phyloP scores from a whole-genome alignment of 176 grass and related monocot species.

The Paspalum notatum region DNA sequence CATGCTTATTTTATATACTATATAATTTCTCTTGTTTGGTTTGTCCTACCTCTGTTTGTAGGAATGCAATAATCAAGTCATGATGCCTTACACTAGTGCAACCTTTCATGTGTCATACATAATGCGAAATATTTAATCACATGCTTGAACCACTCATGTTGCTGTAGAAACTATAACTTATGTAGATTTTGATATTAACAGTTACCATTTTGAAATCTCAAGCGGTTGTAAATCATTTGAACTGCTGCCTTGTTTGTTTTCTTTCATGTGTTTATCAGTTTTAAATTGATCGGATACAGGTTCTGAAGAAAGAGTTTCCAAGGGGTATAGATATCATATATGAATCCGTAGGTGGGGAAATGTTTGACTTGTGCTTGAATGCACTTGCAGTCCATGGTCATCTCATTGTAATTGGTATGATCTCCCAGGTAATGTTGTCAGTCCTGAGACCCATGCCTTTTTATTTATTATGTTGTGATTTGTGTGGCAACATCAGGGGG shows the following conservation, averaged over 20 bases:
- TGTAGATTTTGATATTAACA: not conserved
- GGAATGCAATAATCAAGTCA: not conserved
- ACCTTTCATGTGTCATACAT: conserved; percentile 21
- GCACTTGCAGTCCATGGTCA: conserved; percentile 82
- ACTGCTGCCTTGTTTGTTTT: conserved; percentile 26
- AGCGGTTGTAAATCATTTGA: conserved; percentile 4
- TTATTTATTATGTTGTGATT: conserved; percentile 9
- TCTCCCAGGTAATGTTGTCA: conserved; percentile 75
- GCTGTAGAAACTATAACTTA: not conserved
- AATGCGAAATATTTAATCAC: conserved; percentile 24
- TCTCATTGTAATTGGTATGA: conserved; percentile 96
- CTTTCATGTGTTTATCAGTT: conserved; percentile 20
- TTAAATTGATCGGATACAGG: conserved; percentile 51
- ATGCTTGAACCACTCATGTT: conserved; percentile 36
- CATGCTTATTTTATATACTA: not conserved
- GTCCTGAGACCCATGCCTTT: conserved; percentile 5
- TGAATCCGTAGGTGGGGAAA: conserved; percentile 98
- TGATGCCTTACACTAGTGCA: not conserved
- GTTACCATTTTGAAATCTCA: conserved; percentile 14
- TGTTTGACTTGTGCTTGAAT: conserved; percentile 93
- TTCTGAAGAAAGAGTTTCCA: conserved; percentile 81
- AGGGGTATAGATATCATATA: conserved; percentile 91
- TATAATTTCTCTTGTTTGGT: not conserved
- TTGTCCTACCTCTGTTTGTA: not conserved
- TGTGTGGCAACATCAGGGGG: conserved; percentile 11